Evolutionary conservation across 2,329 filamentous ascomycete species (phyloP).

Genomic region (Diaporthe sp.): DNA sequence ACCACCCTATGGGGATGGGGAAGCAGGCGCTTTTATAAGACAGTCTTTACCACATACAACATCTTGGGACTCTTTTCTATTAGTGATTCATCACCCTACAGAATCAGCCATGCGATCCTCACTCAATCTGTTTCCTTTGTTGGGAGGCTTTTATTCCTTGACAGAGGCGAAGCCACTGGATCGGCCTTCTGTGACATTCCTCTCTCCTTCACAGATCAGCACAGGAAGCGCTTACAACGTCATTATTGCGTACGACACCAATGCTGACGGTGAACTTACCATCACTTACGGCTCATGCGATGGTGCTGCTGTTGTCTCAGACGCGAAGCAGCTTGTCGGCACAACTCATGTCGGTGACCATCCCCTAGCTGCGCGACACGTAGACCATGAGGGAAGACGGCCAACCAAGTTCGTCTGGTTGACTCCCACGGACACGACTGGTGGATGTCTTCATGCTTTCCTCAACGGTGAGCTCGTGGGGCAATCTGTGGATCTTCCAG

Average conservation of each 20-base stretch:
- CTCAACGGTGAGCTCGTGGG: not conserved
- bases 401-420: constrained; percentile 9
- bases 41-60: not conserved
- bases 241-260: not conserved
- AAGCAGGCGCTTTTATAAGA: not conserved
- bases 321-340: not conserved
- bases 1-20: not conserved
- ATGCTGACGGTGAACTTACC: not conserved
- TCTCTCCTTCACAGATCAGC: constrained; percentile 3
- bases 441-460: not conserved
- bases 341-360: not conserved
- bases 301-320: not conserved
- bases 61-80: not conserved
- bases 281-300: not conserved
- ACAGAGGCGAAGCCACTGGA: not conserved
- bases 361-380: not conserved
- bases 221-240: not conserved
- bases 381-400: not conserved
- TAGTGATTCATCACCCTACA: not conserved
- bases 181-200: not conserved
- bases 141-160: not conserved
- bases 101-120: not conserved
- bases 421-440: not conserved
- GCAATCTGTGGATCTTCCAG: not conserved
- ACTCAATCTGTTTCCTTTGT: not conserved